Conservation (phyloP, 352 stramenopile genomes). For the Blastocystis sp. region DNA sequence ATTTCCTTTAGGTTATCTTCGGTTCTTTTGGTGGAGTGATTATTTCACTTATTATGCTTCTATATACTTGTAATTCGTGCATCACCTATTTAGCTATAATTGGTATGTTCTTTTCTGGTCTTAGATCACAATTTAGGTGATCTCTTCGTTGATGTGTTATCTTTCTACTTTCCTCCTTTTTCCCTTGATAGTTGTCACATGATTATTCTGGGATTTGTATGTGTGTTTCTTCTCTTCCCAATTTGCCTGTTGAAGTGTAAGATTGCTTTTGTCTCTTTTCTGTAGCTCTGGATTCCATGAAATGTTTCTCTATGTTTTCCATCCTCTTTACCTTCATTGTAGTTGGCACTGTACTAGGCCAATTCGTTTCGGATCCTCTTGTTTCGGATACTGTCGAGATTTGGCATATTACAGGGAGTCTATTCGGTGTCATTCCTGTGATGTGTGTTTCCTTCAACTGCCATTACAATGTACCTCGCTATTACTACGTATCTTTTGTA, state of each 20-base stretch:
- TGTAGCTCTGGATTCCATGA: constrained; percentile 32
- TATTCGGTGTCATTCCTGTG: constrained; percentile 25
- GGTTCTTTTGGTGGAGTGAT: constrained; percentile 5
- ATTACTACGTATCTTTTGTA: constrained; percentile 15
- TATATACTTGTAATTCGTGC: constrained; percentile 52
- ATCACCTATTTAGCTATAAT: constrained; percentile 57
- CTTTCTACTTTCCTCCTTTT: constrained; percentile 13
- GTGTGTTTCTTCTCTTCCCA: constrained; percentile 30
- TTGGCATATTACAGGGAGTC: not conserved
- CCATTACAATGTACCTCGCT: constrained; percentile 61
- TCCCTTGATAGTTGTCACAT: not conserved
- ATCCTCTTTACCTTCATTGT: constrained; percentile 39
- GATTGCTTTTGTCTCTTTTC: not conserved
- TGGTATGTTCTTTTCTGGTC: not conserved
- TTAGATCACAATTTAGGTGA: not conserved
- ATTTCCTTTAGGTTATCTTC: not conserved
- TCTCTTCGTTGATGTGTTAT: constrained; percentile 43
- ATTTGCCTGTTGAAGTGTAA: constrained; percentile 41
- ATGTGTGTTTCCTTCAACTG: constrained; percentile 58
- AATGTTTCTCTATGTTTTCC: constrained; percentile 35
- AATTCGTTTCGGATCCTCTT: not conserved
- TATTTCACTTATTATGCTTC: constrained; percentile 44
- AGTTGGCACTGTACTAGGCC: not conserved
- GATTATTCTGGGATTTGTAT: constrained; percentile 16
- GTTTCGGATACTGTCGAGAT: constrained; percentile 47